Evolutionary conservation across 2,329 filamentous ascomycete genomes (phyloP).

Genomic region (Zalaria sp.): DNA sequence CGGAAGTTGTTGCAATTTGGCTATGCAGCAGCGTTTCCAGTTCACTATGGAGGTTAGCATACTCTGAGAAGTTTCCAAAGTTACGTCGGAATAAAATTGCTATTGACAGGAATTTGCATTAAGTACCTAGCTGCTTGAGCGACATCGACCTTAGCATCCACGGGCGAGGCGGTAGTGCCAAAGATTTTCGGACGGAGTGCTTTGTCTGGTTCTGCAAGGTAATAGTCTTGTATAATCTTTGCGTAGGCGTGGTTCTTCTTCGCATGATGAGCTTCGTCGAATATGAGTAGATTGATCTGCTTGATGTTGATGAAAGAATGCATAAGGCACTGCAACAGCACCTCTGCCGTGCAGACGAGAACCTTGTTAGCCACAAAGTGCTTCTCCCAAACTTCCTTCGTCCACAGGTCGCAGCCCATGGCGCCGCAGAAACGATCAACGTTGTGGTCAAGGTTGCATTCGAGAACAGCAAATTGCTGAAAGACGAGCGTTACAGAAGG

Average conservation of each 20-base stretch:
- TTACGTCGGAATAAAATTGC: neutral
- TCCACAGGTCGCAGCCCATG: slow-evolving; percentile 48
- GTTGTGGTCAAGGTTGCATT: slow-evolving; percentile 64
- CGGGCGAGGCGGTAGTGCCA: slow-evolving; percentile 93
- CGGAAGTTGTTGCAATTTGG: slow-evolving; percentile 64
- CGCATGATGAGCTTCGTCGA: slow-evolving; percentile 92
- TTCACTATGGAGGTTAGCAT: slow-evolving; percentile 22
- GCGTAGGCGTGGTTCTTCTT: slow-evolving; percentile 92
- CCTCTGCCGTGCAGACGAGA: slow-evolving; percentile 83
- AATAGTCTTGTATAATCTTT: slow-evolving; percentile 77
- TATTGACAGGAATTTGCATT: neutral
- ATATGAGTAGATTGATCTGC: slow-evolving; percentile 78
- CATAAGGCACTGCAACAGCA: slow-evolving; percentile 64
- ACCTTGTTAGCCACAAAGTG: slow-evolving; percentile 56
- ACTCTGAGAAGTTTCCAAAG: neutral
- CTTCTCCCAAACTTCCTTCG: slow-evolving; percentile 43
- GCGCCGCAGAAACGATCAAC: slow-evolving; percentile 63
- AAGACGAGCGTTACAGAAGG: slow-evolving; percentile 79
- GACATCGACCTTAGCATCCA: slow-evolving; percentile 69
- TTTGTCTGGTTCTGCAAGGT: slow-evolving; percentile 36
- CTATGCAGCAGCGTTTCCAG: slow-evolving; percentile 68
- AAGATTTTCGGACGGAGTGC: slow-evolving; percentile 59
- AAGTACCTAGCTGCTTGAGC: slow-evolving; percentile 46
- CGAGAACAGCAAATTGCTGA: slow-evolving; percentile 74
- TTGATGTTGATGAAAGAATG: slow-evolving; percentile 68